These are phyloP conservation scores for Spathaspora sp. DNA, from an alignment of 805 yeast species.

Conservation along the genomic window DNA sequence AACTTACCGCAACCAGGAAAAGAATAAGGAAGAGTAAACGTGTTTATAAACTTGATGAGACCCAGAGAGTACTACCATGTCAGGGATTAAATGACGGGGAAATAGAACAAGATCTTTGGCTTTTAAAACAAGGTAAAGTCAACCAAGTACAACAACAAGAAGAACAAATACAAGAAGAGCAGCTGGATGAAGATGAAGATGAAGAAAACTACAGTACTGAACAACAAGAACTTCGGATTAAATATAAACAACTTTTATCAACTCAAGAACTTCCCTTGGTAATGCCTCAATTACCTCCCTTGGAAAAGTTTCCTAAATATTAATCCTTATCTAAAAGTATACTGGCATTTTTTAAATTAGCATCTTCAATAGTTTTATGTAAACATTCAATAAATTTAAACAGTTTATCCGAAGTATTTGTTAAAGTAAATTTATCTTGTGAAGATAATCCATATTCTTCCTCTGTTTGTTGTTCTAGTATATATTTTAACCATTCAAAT, in stretches of 20 bases:
- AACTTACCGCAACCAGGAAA: constrained; percentile 26
- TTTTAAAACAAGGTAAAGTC: constrained; percentile 12
- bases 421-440: constrained; percentile 26
- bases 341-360: constrained; percentile 81
- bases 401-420: constrained; percentile 31
- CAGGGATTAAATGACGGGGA: constrained; percentile 18
- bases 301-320: constrained; percentile 19
- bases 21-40: constrained; percentile 6
- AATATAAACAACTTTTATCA: constrained; percentile 9
- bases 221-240: constrained; percentile 8
- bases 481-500: constrained; percentile 64
- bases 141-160: constrained; percentile 5
- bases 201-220: constrained; percentile 4
- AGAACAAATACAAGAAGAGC: constrained; percentile 9
- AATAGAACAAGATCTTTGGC: constrained; percentile 20
- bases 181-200: constrained; percentile 5
- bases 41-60: neutral
- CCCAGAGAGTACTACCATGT: constrained; percentile 9
- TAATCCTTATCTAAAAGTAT: constrained; percentile 56
- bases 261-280: neutral
- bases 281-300: constrained; percentile 17
- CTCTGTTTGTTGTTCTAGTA: constrained; percentile 40
- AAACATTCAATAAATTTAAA: constrained; percentile 58
- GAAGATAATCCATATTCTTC: constrained; percentile 49
- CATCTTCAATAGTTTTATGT: constrained; percentile 59